phyloP scores from a whole-genome alignment of 129 eudicot species.

The Tagetes patula region DNA sequence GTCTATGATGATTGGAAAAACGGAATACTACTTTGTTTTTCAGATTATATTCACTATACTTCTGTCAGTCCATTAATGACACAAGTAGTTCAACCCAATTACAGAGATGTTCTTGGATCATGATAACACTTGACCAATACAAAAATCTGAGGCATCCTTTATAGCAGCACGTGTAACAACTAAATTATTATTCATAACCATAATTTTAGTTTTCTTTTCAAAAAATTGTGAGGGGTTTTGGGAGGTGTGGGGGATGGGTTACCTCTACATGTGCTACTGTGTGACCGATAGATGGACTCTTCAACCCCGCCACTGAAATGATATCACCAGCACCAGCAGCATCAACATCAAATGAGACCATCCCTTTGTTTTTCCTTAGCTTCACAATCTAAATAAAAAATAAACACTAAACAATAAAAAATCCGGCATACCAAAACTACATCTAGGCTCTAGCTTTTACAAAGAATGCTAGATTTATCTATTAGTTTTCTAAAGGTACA shows the following conservation, averaged over 20 bases:
- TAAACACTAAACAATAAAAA: slow-evolving; percentile 4
- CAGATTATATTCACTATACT: background rate
- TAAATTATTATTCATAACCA: background rate
- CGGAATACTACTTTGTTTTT: background rate
- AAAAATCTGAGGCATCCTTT: background rate
- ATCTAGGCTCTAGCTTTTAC: slow-evolving; percentile 10
- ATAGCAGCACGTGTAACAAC: background rate
- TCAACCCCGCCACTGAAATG: slow-evolving; percentile 82
- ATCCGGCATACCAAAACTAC: background rate
- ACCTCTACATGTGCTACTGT: slow-evolving; percentile 88
- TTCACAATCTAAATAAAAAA: slow-evolving; percentile 58
- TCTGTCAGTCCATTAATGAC: background rate
- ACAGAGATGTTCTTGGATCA: background rate
- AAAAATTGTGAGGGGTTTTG: too few species aligned
- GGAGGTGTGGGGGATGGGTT: background rate
- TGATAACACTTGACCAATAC: background rate
- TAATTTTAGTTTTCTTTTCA: background rate
- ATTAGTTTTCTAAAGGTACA: background rate
- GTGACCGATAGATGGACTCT: slow-evolving; percentile 88
- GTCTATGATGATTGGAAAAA: background rate
- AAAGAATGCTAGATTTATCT: slow-evolving; percentile 6
- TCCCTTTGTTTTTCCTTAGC: slow-evolving; percentile 87
- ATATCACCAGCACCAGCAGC: slow-evolving; percentile 99
- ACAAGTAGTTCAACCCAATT: background rate
- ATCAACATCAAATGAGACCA: slow-evolving; percentile 55